phyloP scores from a whole-genome alignment of 2,329 filamentous ascomycete species.

The Monosporascus sp. region DNA sequence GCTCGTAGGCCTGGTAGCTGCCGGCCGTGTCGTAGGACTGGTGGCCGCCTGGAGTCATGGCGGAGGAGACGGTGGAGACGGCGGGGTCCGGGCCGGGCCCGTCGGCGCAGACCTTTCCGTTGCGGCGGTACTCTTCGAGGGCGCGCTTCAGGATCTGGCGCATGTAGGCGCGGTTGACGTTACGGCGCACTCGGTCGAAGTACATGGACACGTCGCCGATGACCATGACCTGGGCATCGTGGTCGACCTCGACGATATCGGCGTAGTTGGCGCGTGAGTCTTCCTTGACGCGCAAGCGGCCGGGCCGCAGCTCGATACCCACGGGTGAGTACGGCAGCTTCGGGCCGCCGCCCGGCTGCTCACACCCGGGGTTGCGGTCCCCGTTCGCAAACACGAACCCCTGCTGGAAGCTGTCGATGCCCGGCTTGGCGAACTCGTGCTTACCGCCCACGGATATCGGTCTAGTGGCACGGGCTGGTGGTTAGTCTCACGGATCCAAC shows the following conservation, averaged over 20 bases:
- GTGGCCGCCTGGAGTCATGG: no score
- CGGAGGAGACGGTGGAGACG: background rate
- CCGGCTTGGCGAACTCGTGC: slow-evolving; percentile 31
- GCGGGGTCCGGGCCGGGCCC: slow-evolving; percentile 7
- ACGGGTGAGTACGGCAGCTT: slow-evolving; percentile 29
- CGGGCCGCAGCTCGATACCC: slow-evolving; percentile 27
- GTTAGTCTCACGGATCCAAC: background rate
- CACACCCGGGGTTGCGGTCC: slow-evolving; percentile 24
- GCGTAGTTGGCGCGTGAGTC: slow-evolving; percentile 33
- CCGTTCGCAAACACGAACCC: slow-evolving; percentile 30
- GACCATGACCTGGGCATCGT: slow-evolving; percentile 31
- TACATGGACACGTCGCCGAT: slow-evolving; percentile 31
- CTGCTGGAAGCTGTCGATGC: slow-evolving; percentile 31
- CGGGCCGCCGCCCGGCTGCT: slow-evolving; percentile 20
- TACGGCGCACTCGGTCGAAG: slow-evolving; percentile 31
- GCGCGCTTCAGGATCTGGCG: slow-evolving; percentile 29
- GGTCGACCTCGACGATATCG: slow-evolving; percentile 31
- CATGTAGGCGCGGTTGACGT: slow-evolving; percentile 34
- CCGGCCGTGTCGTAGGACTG: no score
- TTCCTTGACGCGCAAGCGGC: slow-evolving; percentile 28
- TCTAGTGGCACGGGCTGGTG: slow-evolving; percentile 17
- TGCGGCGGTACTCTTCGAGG: slow-evolving; percentile 26
- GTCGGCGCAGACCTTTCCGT: slow-evolving; percentile 14
- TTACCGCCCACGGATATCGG: slow-evolving; percentile 30
- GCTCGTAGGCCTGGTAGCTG: no score